Base-by-base conservation (phyloP, 1,284 basidiomycete species). In the Papiliotrema fonsecae region DNA sequence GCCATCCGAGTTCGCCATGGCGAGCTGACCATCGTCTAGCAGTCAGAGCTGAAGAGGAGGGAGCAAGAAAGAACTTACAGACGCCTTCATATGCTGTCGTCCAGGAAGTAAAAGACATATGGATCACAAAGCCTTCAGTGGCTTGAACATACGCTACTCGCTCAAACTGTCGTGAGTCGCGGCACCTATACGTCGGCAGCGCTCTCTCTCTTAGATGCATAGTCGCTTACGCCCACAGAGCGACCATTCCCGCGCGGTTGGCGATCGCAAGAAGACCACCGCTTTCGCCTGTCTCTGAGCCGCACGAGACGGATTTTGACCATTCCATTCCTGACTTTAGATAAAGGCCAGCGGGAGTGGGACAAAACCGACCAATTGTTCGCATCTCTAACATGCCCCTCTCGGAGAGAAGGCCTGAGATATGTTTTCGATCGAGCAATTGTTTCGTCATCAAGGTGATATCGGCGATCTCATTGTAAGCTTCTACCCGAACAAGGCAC, bases 261-360 rank as follows among this genome's bases (percentile, higher is more conserved):
- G 53, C 55, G 6, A 70, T 38, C 10, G 66, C 67, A n/a, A 72
- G 43, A 25, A 72, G 31, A 46, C 65, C 65, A 2, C 64, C 63
- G 42, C 63, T 60, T 1, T 58, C 24, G 0, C 64, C 62, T 14
- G 59, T 18, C 48, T 55, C 58, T 7, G 41, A 24, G 0, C 31
- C n/a, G 2, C 60, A 22, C 1, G 58, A 56, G 0, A 62, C 14
- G 10, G 51, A 11, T 4, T 31, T 21, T 1, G 67, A 69, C 69
- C 69, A 72, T 39, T 51, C 50, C 36, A 70, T 51, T 28, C 54
- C 62, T 64, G 37, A 16, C 3, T 9, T 37, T 38, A 40, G 35
- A 35, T 36, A 22, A 22, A 18, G 34, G 28, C 24, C 18, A 44
- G 32, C 28, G 18, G 5, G 16, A 16, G 13, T 3, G 16, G 10